phyloP scores from a whole-genome alignment of 768 basidiomycete species.

The Amylocystis lapponica region DNA sequence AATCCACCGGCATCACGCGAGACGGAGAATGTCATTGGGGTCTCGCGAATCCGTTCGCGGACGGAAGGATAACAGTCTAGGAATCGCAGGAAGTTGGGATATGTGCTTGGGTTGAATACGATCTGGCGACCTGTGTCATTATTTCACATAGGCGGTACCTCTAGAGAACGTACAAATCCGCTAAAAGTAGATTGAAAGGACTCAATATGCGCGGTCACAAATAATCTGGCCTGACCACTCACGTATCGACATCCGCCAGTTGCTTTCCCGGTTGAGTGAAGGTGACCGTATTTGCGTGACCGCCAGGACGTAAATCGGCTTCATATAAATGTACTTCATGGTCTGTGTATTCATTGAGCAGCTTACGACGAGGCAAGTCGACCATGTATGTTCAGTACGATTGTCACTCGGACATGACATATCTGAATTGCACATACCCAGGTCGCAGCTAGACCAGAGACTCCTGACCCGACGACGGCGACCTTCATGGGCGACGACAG shows the following conservation, averaged over 20 bases:
- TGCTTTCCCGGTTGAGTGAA: conserved; percentile 38
- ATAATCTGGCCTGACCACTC: conserved; percentile 22
- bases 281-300: conserved; percentile 70
- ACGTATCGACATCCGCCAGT: conserved; percentile 64
- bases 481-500: conserved; percentile 27
- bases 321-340: conserved; percentile 76
- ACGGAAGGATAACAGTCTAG: conserved; percentile 44
- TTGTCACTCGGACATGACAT: no score
- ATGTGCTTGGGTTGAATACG: conserved; percentile 70
- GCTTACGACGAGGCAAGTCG: conserved; percentile 28
- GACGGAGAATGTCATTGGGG: conserved; percentile 76
- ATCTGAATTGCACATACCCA: conserved; percentile 40
- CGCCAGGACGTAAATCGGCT: conserved; percentile 58
- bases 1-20: conserved; percentile 63
- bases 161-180: conserved; percentile 45
- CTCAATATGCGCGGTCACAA: not conserved
- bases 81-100: conserved; percentile 76
- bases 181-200: conserved; percentile 28
- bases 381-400: not conserved
- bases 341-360: conserved; percentile 67
- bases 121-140: conserved; percentile 37
- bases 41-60: conserved; percentile 37
- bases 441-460: conserved; percentile 72
- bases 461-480: conserved; percentile 72
- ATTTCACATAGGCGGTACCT: not conserved